phyloP scores from a whole-genome alignment of 768 basidiomycete species.

The Clavulina sp. region DNA sequence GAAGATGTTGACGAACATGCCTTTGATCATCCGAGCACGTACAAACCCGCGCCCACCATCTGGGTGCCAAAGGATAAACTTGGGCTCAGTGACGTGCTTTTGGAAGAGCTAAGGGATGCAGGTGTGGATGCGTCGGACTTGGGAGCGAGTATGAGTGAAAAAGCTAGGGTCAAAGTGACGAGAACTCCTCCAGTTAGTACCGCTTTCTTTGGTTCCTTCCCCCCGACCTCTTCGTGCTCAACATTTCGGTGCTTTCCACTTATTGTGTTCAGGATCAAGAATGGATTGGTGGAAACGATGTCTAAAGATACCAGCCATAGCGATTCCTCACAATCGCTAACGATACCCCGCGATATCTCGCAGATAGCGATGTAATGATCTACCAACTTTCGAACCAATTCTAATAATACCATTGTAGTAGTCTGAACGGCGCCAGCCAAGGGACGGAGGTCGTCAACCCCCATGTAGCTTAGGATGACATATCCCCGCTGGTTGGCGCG shows the following conservation, averaged over 20 bases:
- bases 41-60: constrained; percentile 23
- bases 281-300: too few species aligned
- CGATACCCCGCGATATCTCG: too few species aligned
- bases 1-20: constrained; percentile 18
- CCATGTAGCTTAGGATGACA: neutral
- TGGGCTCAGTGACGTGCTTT: constrained; percentile 20
- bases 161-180: too few species aligned
- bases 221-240: too few species aligned
- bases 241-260: too few species aligned
- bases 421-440: neutral
- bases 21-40: constrained; percentile 32
- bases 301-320: too few species aligned
- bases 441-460: neutral
- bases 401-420: neutral
- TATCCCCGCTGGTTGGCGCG: neutral
- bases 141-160: constrained; percentile 19
- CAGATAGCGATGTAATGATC: too few species aligned
- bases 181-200: too few species aligned
- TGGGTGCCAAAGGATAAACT: constrained; percentile 30
- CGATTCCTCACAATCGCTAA: too few species aligned
- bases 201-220: too few species aligned
- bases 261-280: too few species aligned
- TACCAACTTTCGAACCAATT: too few species aligned
- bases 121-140: constrained; percentile 22
- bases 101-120: constrained; percentile 18